These are phyloP conservation scores for Rubia balearica DNA, from an alignment of 305 asterid species.

Conservation along the genomic window DNA sequence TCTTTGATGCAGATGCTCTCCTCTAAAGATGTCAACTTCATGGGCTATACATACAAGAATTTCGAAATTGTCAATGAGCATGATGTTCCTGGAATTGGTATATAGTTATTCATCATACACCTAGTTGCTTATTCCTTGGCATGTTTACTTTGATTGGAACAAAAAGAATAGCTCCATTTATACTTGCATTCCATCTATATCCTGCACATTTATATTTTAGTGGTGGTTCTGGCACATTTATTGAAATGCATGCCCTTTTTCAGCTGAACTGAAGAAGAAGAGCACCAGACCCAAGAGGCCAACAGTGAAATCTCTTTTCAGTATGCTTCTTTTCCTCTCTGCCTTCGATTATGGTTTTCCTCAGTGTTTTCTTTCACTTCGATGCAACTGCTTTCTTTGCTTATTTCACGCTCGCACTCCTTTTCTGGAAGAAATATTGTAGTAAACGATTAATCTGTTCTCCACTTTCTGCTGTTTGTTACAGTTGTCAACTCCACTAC, in stretches of 20 bases:
- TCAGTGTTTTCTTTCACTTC: neutral
- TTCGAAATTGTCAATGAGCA: conserved; percentile 87
- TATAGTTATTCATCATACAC: conserved; percentile 15
- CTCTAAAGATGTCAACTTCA: conserved; percentile 82
- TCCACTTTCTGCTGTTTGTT: neutral
- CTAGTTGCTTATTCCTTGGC: conserved; percentile 9
- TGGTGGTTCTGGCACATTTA: conserved; percentile 12
- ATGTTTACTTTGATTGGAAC: too few relatives aligned
- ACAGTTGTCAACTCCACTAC: neutral
- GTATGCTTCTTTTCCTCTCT: conserved; percentile 38
- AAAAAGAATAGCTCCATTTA: neutral
- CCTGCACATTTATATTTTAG: neutral
- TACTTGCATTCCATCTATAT: neutral
- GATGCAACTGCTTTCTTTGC: neutral
- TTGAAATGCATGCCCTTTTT: conserved; percentile 18
- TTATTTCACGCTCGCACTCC: neutral
- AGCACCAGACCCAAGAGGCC: conserved; percentile 83
- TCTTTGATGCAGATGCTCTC: conserved; percentile 71
- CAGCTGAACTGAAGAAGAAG: conserved; percentile 93
- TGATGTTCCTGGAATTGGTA: conserved; percentile 83
- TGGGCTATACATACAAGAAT: conserved; percentile 92
- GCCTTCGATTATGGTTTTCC: neutral
- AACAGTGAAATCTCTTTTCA: conserved; percentile 87
- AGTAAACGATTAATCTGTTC: neutral
- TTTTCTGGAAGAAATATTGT: neutral